phyloP scores from a whole-genome alignment of 1,284 basidiomycete species.

The Austroboletus niveus region DNA sequence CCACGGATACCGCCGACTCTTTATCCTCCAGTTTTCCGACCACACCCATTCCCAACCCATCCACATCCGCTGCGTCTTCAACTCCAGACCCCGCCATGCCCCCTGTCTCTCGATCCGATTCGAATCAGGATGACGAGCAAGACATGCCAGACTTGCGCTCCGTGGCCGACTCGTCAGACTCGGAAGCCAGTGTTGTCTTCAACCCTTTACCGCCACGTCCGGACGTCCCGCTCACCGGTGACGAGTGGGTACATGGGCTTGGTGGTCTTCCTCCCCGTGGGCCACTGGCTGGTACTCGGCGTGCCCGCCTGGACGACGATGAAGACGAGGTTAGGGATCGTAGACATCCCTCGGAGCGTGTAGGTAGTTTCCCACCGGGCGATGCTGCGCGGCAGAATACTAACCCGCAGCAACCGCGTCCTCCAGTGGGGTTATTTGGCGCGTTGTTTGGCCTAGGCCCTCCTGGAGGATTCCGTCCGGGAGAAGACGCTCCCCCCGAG shows the following conservation, averaged over 20 bases:
- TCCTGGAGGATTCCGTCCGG: constrained; percentile 11
- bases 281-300: constrained; percentile 35
- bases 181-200: constrained; percentile 29
- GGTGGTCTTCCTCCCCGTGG: constrained; percentile 23
- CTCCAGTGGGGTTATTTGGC: constrained; percentile 21
- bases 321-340: constrained; percentile 54
- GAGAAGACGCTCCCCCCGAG: constrained; percentile 17
- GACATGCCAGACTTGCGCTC: constrained; percentile 45
- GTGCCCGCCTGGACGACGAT: constrained; percentile 53
- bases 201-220: constrained; percentile 28
- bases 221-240: constrained; percentile 17
- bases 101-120: constrained; percentile 3
- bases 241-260: constrained; percentile 35
- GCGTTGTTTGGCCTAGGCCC: constrained; percentile 25
- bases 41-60: background rate
- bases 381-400: constrained; percentile 16
- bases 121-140: constrained; percentile 23
- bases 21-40: constrained; percentile 1
- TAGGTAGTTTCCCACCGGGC: constrained; percentile 12
- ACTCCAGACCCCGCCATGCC: constrained; percentile 6
- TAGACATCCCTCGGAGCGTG: constrained; percentile 56
- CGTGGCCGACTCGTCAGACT: constrained; percentile 37
- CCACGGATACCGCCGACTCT: constrained; percentile 7
- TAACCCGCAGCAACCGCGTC: constrained; percentile 17
- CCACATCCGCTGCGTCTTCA: constrained; percentile 1